These are phyloP conservation scores for Solanum ossicruentum DNA, from an alignment of 257 asterid species.

Conservation along the genomic window DNA sequence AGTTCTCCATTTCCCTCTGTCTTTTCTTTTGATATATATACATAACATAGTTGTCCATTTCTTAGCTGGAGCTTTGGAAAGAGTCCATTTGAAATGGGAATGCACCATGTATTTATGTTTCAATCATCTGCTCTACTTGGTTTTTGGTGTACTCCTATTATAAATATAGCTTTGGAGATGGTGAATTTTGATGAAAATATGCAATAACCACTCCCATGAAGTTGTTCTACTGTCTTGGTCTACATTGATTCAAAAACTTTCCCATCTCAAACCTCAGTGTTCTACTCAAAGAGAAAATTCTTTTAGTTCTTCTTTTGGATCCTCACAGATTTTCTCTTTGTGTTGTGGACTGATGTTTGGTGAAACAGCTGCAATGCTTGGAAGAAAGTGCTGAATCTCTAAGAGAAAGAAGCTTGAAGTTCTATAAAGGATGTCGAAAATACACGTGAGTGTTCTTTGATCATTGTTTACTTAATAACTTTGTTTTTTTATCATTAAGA, in stretches of 20 bases:
- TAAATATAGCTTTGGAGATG: neutral
- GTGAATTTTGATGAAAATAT: neutral
- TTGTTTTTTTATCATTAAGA: neutral
- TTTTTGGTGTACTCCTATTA: neutral
- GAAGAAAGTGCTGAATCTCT: conserved; percentile 90
- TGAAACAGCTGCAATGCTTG: conserved; percentile 72
- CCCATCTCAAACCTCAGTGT: neutral
- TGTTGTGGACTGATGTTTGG: conserved; percentile 1
- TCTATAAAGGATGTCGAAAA: conserved; percentile 95
- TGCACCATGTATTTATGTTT: neutral
- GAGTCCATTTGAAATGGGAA: neutral
- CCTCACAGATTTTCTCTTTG: neutral
- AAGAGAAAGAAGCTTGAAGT: conserved; percentile 90
- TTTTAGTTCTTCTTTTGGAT: neutral
- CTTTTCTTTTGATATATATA: neutral
- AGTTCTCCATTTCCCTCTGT: neutral
- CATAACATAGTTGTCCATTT: neutral
- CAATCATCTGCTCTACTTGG: neutral
- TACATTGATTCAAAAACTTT: neutral
- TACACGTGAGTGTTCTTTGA: conserved; percentile 61
- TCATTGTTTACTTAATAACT: neutral
- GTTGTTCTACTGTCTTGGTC: neutral
- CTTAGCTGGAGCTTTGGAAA: neutral
- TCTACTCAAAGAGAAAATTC: neutral
- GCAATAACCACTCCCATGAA: neutral